phyloP scores from a whole-genome alignment of 345 rosid species.

The Camelina laxa region DNA sequence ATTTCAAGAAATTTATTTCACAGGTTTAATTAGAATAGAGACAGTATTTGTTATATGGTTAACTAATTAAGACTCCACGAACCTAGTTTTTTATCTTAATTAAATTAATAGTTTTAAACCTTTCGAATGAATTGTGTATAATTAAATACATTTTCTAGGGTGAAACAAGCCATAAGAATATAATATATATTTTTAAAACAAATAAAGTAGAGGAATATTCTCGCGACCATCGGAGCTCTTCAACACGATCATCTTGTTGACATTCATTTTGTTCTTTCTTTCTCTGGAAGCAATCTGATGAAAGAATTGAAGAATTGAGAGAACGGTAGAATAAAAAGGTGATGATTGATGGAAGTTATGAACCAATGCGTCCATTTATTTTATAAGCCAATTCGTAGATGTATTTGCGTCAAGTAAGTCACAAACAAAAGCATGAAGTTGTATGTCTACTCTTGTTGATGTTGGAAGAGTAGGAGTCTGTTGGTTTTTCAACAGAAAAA shows the following conservation, averaged over 20 bases:
- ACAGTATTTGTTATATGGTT: too few relatives aligned
- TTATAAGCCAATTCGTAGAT: neutral
- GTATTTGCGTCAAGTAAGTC: neutral
- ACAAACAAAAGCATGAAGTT: neutral
- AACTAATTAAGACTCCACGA: too few relatives aligned
- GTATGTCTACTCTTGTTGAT: neutral
- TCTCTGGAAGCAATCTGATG: slow-evolving; percentile 1
- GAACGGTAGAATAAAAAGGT: neutral
- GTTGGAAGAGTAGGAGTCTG: neutral
- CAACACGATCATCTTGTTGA: neutral
- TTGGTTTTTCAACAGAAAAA: too few relatives aligned
- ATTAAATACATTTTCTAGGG: too few relatives aligned
- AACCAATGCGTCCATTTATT: neutral
- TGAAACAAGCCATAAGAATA: neutral
- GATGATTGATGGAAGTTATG: neutral
- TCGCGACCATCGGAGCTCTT: neutral
- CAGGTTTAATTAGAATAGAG: too few relatives aligned
- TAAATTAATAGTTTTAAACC: too few relatives aligned
- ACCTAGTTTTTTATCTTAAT: too few relatives aligned
- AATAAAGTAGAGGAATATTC: neutral
- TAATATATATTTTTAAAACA: too few relatives aligned
- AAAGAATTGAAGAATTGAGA: neutral
- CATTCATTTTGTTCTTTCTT: neutral
- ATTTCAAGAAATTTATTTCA: too few relatives aligned
- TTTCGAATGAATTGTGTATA: neutral